Percentiles rank a stretch among this genome's conserved stretches.
phyloP scores from a whole-genome alignment of 345 rosid species.

The Kandelia obovata region DNA sequence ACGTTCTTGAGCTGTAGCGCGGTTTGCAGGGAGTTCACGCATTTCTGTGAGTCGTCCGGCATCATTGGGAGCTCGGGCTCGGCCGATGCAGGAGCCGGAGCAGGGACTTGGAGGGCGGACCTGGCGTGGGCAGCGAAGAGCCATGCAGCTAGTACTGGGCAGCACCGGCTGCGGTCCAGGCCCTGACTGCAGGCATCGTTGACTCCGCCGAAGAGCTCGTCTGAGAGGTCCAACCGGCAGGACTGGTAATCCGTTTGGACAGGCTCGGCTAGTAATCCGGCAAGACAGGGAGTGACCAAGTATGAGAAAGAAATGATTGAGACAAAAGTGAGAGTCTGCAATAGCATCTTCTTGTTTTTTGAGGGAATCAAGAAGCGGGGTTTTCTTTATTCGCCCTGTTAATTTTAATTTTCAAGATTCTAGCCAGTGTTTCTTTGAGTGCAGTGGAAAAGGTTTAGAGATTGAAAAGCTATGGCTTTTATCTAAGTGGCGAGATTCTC shows the following conservation, averaged over 20 bases:
- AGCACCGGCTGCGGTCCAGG: slow-evolving; percentile 91
- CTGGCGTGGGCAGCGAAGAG: slow-evolving; percentile 94
- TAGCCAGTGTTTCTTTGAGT: background rate
- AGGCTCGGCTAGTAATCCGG: slow-evolving; percentile 57
- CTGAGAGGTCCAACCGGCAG: slow-evolving; percentile 88
- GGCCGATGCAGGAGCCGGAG: slow-evolving; percentile 43
- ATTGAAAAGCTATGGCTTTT: background rate
- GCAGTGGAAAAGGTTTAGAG: too few relatives aligned
- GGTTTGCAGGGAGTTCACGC: slow-evolving; percentile 81
- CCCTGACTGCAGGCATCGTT: slow-evolving; percentile 75
- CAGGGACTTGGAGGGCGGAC: slow-evolving; percentile 68
- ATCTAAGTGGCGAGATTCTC: background rate
- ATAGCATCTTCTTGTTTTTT: slow-evolving; percentile 21
- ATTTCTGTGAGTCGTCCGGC: slow-evolving; percentile 95
- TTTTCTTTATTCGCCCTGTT: background rate
- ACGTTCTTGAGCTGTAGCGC: slow-evolving; percentile 74
- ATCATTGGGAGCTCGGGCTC: slow-evolving; percentile 72
- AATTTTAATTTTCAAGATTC: background rate
- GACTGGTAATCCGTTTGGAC: slow-evolving; percentile 60
- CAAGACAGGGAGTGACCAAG: slow-evolving; percentile 22
- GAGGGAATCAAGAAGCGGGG: slow-evolving; percentile 13
- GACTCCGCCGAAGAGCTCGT: slow-evolving; percentile 96
- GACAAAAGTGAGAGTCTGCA: slow-evolving; percentile 21
- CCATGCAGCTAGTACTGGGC: slow-evolving; percentile 97
- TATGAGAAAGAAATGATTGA: slow-evolving; percentile 17